Evolutionary conservation across 345 rosid genomes (phyloP), one percentile per base, ranked within the genome.

Genomic region (Citrus cavaleriei): DNA sequence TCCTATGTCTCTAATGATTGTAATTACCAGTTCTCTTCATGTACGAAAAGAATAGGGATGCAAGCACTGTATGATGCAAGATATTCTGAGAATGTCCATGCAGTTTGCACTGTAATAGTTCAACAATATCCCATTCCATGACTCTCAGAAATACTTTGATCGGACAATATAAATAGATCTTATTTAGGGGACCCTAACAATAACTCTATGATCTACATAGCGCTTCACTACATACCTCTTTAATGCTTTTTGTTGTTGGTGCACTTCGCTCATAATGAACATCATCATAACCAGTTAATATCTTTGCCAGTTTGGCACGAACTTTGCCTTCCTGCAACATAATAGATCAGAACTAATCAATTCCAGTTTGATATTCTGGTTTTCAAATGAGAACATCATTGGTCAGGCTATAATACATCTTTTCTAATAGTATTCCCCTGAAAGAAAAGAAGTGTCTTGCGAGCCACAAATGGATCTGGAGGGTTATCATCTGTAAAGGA

Each of bases 361-460:
- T 51, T 77, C 60, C 16, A 70, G 60, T 61, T 67, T 35, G 51
- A 63, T 70, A 64, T 19, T 21, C 7, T 63, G 61, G 75, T 68
- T 59, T 73, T 63, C 30, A 10, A 80, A 49, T 12, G 28, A 34
- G 73, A 54, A 74, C 77, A 49, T 27, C 24, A 14, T n/a, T 24
- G 51, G 68, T 28, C 63, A 14, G 72, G 75, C 58, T n/a, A 77
- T n/a, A 87, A 46, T 91, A 92, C 97, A 68, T 85, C 98, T 91
- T 96, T 96, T 84, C 99, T 90, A 75, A 85, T 78, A 13, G 99
- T 96, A 84, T 90, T 91, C 71, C 99, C 99, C 30, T 94, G 92
- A 86, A 96, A 96, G 85, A 91, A 94, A 78, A 96, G 97, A 76
- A 96, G 97, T 2, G 88, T 90, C 12, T 82, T 78, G 22, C 98